Conservation (phyloP, 305 asterid genomes). For the Fraxinus sp. region DNA sequence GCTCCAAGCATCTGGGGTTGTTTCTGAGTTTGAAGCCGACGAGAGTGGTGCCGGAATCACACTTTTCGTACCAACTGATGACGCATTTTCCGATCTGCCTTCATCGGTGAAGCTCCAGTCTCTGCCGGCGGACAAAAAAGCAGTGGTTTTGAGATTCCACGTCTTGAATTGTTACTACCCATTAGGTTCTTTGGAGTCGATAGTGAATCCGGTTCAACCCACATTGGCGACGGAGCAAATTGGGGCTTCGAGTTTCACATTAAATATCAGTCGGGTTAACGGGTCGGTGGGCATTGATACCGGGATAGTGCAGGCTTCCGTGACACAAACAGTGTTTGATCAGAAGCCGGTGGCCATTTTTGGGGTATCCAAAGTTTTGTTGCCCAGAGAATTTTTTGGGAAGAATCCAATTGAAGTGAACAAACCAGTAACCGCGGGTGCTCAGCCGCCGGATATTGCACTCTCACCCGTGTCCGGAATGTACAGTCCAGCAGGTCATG, state of each 20-base stretch:
- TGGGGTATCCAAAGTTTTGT: slow-evolving; percentile 67
- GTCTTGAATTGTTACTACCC: slow-evolving; percentile 84
- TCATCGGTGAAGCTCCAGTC: slow-evolving; percentile 55
- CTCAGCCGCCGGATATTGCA: slow-evolving; percentile 54
- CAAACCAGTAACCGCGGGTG: slow-evolving; percentile 35
- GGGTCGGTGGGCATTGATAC: slow-evolving; percentile 77
- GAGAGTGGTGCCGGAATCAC: slow-evolving; percentile 84
- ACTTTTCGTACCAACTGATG: slow-evolving; percentile 69
- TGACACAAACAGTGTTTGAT: slow-evolving; percentile 84
- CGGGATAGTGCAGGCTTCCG: slow-evolving; percentile 67
- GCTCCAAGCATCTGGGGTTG: slow-evolving; percentile 78
- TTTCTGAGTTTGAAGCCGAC: slow-evolving; percentile 60
- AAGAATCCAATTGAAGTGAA: slow-evolving; percentile 43
- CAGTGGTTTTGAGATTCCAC: slow-evolving; percentile 63
- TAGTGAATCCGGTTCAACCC: slow-evolving; percentile 84
- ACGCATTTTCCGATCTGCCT: slow-evolving; percentile 65
- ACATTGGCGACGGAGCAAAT: slow-evolving; percentile 80
- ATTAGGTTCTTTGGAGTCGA: slow-evolving; percentile 67
- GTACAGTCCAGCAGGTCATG: slow-evolving; percentile 30
- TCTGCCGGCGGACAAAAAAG: slow-evolving; percentile 64
- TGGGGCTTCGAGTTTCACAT: slow-evolving; percentile 79
- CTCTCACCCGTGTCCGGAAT: slow-evolving; percentile 38
- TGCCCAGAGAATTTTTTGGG: slow-evolving; percentile 71
- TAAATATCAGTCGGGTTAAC: slow-evolving; percentile 69
- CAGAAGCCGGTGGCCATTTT: slow-evolving; percentile 87